These are phyloP conservation scores for Beta vulgaris DNA, from an alignment of 148 eudicot genomes.

Conservation along the genomic window DNA sequence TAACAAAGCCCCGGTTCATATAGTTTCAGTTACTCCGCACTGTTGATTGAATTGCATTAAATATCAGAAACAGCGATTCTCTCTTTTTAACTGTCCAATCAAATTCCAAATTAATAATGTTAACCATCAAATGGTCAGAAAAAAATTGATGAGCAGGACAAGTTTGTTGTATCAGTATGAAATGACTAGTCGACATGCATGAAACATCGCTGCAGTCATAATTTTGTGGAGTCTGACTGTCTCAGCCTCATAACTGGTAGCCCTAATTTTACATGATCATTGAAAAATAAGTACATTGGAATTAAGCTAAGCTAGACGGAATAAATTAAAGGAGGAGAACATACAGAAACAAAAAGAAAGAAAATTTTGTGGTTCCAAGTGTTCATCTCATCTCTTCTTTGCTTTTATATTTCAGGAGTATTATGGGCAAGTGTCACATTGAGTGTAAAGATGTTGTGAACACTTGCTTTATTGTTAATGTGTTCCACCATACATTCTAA, in stretches of 20 bases:
- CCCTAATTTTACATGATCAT: background rate
- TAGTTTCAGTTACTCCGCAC: too few species aligned
- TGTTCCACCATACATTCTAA: background rate
- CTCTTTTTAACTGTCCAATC: background rate
- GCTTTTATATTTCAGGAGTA: background rate
- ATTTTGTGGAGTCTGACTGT: too few species aligned
- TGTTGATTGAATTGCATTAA: too few species aligned
- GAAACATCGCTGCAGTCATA: background rate
- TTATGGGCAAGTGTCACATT: background rate
- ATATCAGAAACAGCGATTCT: background rate
- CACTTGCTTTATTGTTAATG: background rate
- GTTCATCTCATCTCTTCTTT: background rate
- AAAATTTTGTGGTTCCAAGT: background rate
- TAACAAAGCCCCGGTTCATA: too few species aligned
- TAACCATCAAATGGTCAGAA: background rate
- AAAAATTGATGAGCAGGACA: background rate
- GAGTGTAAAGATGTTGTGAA: background rate
- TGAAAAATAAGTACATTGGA: too few species aligned
- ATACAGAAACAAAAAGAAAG: too few species aligned
- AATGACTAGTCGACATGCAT: slow-evolving; percentile 4
- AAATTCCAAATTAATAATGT: background rate
- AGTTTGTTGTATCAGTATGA: background rate
- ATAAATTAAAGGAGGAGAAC: too few species aligned
- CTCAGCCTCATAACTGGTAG: background rate
- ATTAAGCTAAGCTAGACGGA: too few species aligned